A percentile compares a stretch with the other conserved stretches of the same genome.
phyloP scores from a whole-genome alignment of 441 rosid genomes.

The Iberis amara region DNA sequence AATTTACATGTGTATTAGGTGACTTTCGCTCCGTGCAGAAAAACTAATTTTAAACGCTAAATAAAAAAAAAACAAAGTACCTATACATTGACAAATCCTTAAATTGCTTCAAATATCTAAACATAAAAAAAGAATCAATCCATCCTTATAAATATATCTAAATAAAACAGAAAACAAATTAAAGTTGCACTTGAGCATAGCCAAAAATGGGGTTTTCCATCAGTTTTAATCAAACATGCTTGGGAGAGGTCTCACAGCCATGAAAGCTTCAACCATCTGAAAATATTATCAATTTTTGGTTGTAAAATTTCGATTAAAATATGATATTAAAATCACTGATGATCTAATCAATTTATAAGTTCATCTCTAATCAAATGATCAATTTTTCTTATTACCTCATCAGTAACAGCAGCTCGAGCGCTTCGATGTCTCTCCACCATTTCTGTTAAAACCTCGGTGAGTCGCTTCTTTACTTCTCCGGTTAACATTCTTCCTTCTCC shows the following conservation, averaged over 20 bases:
- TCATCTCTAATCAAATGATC: neutral
- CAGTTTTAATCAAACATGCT: slow-evolving; percentile 50
- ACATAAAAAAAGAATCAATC: neutral
- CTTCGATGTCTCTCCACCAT: slow-evolving; percentile 71
- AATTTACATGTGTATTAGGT: too few species aligned
- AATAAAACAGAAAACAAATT: neutral
- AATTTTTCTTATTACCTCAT: slow-evolving; percentile 44
- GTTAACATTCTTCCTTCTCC: slow-evolving; percentile 82
- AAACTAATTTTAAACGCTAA: too few species aligned
- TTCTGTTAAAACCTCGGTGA: slow-evolving; percentile 59
- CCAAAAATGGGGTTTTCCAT: neutral
- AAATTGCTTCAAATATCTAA: neutral
- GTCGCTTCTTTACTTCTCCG: slow-evolving; percentile 72
- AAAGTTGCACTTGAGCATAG: neutral
- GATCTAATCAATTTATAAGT: neutral
- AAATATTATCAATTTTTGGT: neutral
- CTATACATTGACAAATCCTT: too few species aligned
- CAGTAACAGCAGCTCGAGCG: slow-evolving; percentile 79
- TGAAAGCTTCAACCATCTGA: slow-evolving; percentile 89
- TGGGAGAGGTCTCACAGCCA: slow-evolving; percentile 88
- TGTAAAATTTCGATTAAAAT: neutral
- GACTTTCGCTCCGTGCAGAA: too few species aligned
- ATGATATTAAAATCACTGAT: neutral
- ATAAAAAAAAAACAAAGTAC: too few species aligned
- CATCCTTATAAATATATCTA: neutral